Conservation (phyloP, 2,329 filamentous ascomycete species). For the Ceratocystis smalleyi region DNA sequence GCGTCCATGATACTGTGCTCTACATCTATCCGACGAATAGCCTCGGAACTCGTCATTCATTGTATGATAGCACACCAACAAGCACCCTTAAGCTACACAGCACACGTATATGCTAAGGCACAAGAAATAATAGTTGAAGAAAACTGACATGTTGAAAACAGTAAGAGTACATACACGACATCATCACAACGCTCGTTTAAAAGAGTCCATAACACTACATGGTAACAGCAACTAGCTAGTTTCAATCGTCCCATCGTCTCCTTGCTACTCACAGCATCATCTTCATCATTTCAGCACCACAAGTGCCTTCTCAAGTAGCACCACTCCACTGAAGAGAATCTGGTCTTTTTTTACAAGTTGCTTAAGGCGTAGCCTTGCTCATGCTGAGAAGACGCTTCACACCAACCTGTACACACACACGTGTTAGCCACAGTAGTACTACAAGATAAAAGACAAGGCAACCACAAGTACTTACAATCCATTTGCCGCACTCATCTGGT, state of each 20-base stretch:
- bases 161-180: background rate
- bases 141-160: background rate
- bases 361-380: conserved; percentile 56
- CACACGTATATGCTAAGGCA: no score
- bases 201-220: conserved; percentile 1
- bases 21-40: background rate
- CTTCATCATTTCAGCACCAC: background rate
- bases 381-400: conserved; percentile 64
- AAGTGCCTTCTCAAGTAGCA: background rate
- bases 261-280: background rate
- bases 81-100: no score
- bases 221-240: background rate
- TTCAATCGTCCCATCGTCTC: background rate
- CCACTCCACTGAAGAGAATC: background rate
- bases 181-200: background rate
- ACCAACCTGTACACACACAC: conserved; percentile 39
- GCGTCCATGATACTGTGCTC: no score
- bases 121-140: background rate
- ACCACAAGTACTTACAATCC: conserved; percentile 52
- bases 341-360: background rate
- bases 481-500: conserved; percentile 66
- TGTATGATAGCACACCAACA: background rate
- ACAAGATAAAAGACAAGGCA: background rate
- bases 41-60: background rate
- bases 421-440: conserved; percentile 27